Base-by-base conservation (phyloP, 495 filamentous ascomycete genomes). In the Cercophora scortea region DNA sequence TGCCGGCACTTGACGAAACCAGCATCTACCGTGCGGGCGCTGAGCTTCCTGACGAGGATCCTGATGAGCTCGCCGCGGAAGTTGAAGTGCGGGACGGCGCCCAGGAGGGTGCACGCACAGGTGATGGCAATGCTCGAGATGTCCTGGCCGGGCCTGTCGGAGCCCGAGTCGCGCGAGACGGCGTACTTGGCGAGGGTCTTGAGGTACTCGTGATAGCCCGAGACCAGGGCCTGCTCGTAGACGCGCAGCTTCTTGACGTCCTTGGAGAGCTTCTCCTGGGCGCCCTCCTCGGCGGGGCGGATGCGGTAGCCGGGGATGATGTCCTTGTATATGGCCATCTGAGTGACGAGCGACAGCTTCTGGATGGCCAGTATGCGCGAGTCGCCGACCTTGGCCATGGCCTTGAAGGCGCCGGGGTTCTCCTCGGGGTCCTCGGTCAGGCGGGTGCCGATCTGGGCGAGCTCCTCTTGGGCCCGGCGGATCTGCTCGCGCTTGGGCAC, bases 371-470 rank as follows among this genome's bases (percentile, higher is more conserved):
- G 64, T 53, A 90, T 85, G 8, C 73, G 63, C 2, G 83, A 85
- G 42, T 84, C 75, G 35, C 82, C 85, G 60, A 97, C 81, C 55
- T 87, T 79, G 13, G 84, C 82, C 65, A 98, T 71, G 7, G 79
- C 78, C 65, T 86, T 86, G 69, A 96, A 87, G 15, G 84, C 75
- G 35, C 83, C 82, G 15, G 84, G 78, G 65, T 97, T 81, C 62
- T 96, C 92, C 61, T 98, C 94, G 10, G 93, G 93, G 50, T 92
- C 86, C 64, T 96, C 91, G 59, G 94, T 95, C 59, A 98, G 77
- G 48, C 84, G 69, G 8, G 76, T 77, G 13, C 91, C 93, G 47
- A 94, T 79, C 58, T 82, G 83, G 11, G 93, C 92, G 32, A 98
- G 67, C 61, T 97, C 90, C 62, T 97, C 93, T 70, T 97, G 95